Evolutionary conservation across 176 grass and related monocot genomes (phyloP).

Genomic region (Aechmea fasciata): DNA sequence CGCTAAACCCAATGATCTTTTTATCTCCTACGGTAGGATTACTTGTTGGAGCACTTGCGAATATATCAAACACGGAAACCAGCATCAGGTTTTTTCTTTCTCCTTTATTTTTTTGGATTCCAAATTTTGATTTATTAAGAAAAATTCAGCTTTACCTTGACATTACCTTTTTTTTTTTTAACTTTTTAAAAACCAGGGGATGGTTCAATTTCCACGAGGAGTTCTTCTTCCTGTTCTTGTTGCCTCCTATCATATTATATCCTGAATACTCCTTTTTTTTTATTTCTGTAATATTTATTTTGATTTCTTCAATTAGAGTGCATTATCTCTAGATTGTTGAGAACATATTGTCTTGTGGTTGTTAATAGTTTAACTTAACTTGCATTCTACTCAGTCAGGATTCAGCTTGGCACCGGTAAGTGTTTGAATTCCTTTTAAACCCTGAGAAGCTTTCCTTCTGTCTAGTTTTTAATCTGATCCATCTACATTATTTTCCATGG

Average conservation of each 20-base stretch:
- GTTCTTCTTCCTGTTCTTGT: constrained; percentile 98
- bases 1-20: not conserved
- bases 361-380: constrained; percentile 36
- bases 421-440: constrained; percentile 14
- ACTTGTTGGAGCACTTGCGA: constrained; percentile 90
- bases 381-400: constrained; percentile 79
- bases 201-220: constrained; percentile 99
- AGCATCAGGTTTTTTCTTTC: constrained; percentile 61
- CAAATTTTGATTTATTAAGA: too few species aligned
- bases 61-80: constrained; percentile 87
- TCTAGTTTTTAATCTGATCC: constrained; percentile 13
- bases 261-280: constrained; percentile 27
- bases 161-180: too few species aligned
- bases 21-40: constrained; percentile 45
- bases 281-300: constrained; percentile 8
- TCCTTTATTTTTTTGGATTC: constrained; percentile 1
- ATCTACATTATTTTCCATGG: constrained; percentile 22
- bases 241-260: constrained; percentile 99
- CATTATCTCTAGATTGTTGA: too few species aligned
- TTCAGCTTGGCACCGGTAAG: constrained; percentile 97
- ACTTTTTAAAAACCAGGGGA: constrained; percentile 28
- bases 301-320: constrained; percentile 17
- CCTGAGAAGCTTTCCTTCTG: not conserved
- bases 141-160: not conserved
- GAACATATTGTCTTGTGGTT: too few species aligned